These are phyloP conservation scores for Wallacemonas sp. DNA, from an alignment of 208 protist genomes.

Conservation along the genomic window DNA sequence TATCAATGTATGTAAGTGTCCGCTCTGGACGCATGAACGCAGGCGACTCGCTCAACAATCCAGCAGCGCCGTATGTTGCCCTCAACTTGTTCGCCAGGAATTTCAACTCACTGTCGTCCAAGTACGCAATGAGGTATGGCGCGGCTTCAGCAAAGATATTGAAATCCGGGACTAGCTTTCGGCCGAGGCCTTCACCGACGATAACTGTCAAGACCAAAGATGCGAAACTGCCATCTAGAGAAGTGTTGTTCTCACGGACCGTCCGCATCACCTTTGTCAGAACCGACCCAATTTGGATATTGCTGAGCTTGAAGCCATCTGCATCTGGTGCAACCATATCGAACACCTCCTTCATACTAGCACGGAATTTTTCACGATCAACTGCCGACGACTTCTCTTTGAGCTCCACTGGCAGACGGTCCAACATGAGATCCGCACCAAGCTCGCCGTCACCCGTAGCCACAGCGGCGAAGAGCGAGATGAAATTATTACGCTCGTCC, in stretches of 20 bases:
- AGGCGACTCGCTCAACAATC: conserved; percentile 60
- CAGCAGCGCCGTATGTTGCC: conserved; percentile 60
- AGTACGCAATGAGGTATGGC: conserved; percentile 76
- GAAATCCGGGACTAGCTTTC: conserved; percentile 84
- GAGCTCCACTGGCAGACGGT: conserved; percentile 55
- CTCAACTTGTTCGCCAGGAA: conserved; percentile 71
- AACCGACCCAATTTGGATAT: conserved; percentile 80
- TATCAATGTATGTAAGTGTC: conserved; percentile 53
- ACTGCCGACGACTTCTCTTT: conserved; percentile 17
- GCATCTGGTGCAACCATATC: conserved; percentile 72
- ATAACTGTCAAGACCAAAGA: conserved; percentile 90
- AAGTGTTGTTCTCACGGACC: conserved; percentile 78
- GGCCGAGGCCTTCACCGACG: conserved; percentile 90
- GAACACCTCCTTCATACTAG: conserved; percentile 79
- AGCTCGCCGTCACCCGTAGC: conserved; percentile 83
- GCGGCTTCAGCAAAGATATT: conserved; percentile 89
- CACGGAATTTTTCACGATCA: conserved; percentile 60
- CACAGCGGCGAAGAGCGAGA: conserved; percentile 91
- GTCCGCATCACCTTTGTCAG: conserved; percentile 76
- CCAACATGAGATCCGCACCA: conserved; percentile 91
- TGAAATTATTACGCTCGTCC: conserved; percentile 91
- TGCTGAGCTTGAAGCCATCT: conserved; percentile 75
- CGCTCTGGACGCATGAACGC: conserved; percentile 50
- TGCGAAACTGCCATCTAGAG: conserved; percentile 92
- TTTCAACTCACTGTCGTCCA: conserved; percentile 70